Conservation (phyloP, 257 asterid genomes). For the Solanum arcanum region DNA sequence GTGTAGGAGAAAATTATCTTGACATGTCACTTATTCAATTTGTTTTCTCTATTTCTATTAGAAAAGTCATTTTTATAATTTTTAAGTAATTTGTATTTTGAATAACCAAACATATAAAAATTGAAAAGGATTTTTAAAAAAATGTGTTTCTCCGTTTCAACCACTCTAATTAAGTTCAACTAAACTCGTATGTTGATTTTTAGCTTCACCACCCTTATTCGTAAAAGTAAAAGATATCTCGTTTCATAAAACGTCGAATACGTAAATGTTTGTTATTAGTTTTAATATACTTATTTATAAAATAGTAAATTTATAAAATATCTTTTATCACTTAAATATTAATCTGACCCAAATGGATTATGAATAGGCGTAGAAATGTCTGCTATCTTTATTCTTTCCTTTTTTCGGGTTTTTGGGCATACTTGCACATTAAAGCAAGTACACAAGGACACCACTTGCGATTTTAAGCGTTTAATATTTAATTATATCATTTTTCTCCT, state of each 20-base stretch:
- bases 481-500: neutral
- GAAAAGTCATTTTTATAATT: neutral
- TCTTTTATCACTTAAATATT: neutral
- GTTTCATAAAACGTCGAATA: neutral
- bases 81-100: neutral
- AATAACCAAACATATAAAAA: too few species aligned
- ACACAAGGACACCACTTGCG: neutral
- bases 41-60: neutral
- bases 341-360: neutral
- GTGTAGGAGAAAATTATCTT: neutral
- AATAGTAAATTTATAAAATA: neutral
- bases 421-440: slow-evolving; percentile 34
- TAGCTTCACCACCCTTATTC: too few species aligned
- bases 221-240: neutral
- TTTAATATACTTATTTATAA: neutral
- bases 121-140: too few species aligned
- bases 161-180: neutral
- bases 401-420: neutral
- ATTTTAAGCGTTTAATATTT: neutral
- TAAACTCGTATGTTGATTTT: neutral
- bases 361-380: neutral
- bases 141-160: too few species aligned
- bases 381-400: slow-evolving; percentile 8
- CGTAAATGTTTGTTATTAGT: too few species aligned
- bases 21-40: neutral